Conservation (phyloP, 192 early-diverging fungal genomes). For the Phycomyces nitens region DNA sequence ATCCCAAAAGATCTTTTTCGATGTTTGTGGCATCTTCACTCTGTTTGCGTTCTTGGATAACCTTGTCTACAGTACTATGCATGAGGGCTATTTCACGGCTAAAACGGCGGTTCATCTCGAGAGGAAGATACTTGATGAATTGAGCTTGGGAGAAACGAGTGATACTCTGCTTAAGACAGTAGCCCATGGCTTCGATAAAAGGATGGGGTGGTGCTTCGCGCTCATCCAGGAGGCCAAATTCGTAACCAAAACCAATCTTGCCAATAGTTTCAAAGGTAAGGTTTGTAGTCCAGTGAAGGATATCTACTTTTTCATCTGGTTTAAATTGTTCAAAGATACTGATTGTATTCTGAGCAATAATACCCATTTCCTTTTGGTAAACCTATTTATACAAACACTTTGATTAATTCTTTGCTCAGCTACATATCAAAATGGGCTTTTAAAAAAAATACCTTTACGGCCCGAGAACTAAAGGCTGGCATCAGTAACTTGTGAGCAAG, state of each 20-base stretch:
- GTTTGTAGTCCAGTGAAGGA: slow-evolving; percentile 51
- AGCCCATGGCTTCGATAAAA: slow-evolving; percentile 35
- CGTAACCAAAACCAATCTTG: slow-evolving; percentile 52
- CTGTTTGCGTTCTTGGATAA: slow-evolving; percentile 41
- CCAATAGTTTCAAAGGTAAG: slow-evolving; percentile 58
- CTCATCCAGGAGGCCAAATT: slow-evolving; percentile 36
- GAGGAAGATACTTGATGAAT: slow-evolving; percentile 41
- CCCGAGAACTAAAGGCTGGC: slow-evolving; percentile 47
- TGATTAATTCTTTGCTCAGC: neutral
- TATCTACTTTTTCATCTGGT: slow-evolving; percentile 30
- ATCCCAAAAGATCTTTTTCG: slow-evolving; percentile 48
- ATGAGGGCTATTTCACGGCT: slow-evolving; percentile 36
- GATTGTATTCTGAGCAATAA: slow-evolving; percentile 28
- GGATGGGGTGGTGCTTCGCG: slow-evolving; percentile 26
- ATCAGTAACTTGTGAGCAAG: slow-evolving; percentile 59
- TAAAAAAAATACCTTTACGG: slow-evolving; percentile 24
- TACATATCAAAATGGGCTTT: neutral
- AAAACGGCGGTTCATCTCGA: slow-evolving; percentile 40
- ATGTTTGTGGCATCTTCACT: slow-evolving; percentile 29
- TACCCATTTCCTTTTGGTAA: slow-evolving; percentile 43
- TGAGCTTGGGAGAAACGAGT: slow-evolving; percentile 9
- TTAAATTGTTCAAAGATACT: slow-evolving; percentile 33
- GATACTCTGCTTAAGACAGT: slow-evolving; percentile 18
- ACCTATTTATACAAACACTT: slow-evolving; percentile 1
- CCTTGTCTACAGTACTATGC: slow-evolving; percentile 40